Evolutionary conservation across 306 rosid species (phyloP), one percentile per base, ranked within the genome.

Genomic region (Sindora glabra): DNA sequence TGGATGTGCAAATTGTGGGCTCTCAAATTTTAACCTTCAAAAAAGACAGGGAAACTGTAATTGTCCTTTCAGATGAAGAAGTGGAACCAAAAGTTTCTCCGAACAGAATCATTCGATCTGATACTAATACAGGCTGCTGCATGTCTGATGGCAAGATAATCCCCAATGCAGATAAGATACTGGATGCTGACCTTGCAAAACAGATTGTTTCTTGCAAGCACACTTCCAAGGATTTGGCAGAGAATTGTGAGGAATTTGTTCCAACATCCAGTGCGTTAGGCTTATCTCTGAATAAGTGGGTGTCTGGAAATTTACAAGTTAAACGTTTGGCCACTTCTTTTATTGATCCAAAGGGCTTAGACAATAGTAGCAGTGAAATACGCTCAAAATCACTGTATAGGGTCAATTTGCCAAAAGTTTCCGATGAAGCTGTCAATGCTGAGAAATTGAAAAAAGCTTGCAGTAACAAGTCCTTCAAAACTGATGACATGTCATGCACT

Each of bases 41-140:
- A 77, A 73, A 68, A 37, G 65, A 37, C 33, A 26, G 21, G 33
- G 71, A 71, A 63, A 56, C 67, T 53, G 17, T 78, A 56, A 75
- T 85, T 70, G 69, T 92, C 55, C 89, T 86, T 70, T 92, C 95
- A 42, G 98, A 92, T 76, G 95, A 86, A 67, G 98, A 92, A 70
- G 72, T 48, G 63, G 79, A 72, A 62, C 62, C 75, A 37, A 50
- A 56, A 55, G 56, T 47, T 52, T 50, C 37, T 60, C 46, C 81
- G 9, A 50, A 21, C 48, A 69, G 38, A 38, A 64, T 46, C 74
- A 59, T 57, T 69, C 58, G 52, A 67, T 62, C 77, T 37, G 81
- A 78, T 69, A 60, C 71, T 48, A 64, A 65, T 53, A 41, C 55
- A 41, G 77, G 75, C 34, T 66, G 25, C 40, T 29, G 47, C 63